Base-by-base conservation (phyloP, 1,284 basidiomycete species). In the Ceratobasidium sp. region DNA sequence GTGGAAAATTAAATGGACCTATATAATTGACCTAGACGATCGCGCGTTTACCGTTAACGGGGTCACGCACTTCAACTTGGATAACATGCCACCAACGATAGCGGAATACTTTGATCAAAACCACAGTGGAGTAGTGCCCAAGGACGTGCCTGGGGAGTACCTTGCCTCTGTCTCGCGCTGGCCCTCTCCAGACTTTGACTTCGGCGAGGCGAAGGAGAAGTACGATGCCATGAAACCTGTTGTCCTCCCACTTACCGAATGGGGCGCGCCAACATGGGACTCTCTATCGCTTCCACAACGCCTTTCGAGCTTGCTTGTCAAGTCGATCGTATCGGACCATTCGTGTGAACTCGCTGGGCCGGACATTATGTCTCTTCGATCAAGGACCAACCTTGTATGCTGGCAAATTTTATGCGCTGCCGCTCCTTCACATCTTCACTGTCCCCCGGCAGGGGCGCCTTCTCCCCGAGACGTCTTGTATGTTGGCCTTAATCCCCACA, bases 31-130 rank as follows among this genome's bases (percentile, higher is more conserved):
- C 27, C 45, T 64, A 19, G 62, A 48, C 41, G n/a, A 36, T 22
- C 50, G 22, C 3, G 50, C 47, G 2, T 66, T 66, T 24, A 41
- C 29, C 19, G 33, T 66, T 17, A 41, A 66, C 50, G 50, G 48
- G 19, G 14, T 19, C 3, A 29, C 50, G 1, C 50, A 36, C 29
- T 50, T 53, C 45, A 6, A 29, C 9, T 47, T 64, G 24, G 44
- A 50, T 29, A 64, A 64, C 62, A 64, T 64, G 62, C 62, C 60
- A 3, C 44, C 45, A 19, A 44, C n/a, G 24, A n/a, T n/a, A n/a
- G n/a, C n/a, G n/a, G n/a, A n/a, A n/a, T n/a, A n/a, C n/a, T n/a
- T n/a, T n/a, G n/a, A n/a, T n/a, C n/a, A n/a, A n/a, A n/a, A n/a
- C n/a, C n/a, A n/a, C n/a, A n/a, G n/a, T n/a, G n/a, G n/a, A n/a